Conservation (phyloP, 2,329 filamentous ascomycete species). For the Zasmidium angulare region DNA sequence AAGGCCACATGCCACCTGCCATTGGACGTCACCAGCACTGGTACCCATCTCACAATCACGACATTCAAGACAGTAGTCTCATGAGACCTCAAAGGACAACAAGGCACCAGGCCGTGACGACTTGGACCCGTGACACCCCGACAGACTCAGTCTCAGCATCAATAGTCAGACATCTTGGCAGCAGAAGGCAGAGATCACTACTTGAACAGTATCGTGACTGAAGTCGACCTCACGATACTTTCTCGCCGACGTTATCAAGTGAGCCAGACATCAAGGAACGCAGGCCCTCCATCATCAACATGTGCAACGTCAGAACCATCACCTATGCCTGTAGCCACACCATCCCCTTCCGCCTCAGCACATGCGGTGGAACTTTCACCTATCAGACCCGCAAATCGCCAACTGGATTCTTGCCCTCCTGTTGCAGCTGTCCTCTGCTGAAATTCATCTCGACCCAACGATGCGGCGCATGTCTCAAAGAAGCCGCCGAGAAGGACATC, state of each 20-base stretch:
- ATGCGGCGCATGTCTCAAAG: slow-evolving; percentile 20
- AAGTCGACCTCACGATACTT: too few relatives aligned
- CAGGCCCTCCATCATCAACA: slow-evolving; percentile 24
- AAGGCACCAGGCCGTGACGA: slow-evolving; percentile 11
- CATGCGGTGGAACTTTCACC: slow-evolving; percentile 36
- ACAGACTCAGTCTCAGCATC: neutral
- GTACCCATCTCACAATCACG: neutral
- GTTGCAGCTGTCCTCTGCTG: neutral
- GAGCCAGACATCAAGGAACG: neutral
- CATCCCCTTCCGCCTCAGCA: slow-evolving; percentile 30
- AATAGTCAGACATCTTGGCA: neutral
- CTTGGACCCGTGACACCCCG: slow-evolving; percentile 10
- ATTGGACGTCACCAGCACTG: neutral
- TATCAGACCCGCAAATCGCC: slow-evolving; percentile 1
- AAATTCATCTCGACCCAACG: slow-evolving; percentile 20
- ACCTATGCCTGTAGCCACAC: slow-evolving; percentile 37
- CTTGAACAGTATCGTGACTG: too few relatives aligned
- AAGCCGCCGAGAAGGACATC: neutral
- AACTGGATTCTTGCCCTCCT: neutral
- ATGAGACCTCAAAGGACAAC: slow-evolving; percentile 3
- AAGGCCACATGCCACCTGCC: neutral
- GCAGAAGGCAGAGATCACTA: neutral
- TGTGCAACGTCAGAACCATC: slow-evolving; percentile 40
- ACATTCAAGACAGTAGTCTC: slow-evolving; percentile 6
- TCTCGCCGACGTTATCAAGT: too few relatives aligned